Conservation (phyloP, 257 asterid species). For the Anisodus acutangulus region DNA sequence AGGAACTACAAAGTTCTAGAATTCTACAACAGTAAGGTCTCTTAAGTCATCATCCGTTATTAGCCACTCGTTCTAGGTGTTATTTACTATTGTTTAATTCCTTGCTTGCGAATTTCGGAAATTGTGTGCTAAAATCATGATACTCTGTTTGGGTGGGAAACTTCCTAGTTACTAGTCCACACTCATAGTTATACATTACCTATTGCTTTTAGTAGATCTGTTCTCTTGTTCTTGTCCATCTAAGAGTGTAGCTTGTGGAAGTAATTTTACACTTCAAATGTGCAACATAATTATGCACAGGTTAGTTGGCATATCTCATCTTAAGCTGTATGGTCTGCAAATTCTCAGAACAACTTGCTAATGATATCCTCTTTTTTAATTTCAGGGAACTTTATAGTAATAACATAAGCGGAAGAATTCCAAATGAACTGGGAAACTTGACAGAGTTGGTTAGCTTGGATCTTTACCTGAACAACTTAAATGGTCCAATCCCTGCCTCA, state of each 20-base stretch:
- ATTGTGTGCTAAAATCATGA: not conserved
- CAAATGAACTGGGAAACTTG: slow-evolving; percentile 82
- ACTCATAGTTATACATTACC: not conserved
- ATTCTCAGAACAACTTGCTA: slow-evolving; percentile 28
- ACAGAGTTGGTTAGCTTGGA: slow-evolving; percentile 93
- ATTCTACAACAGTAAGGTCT: too few species aligned
- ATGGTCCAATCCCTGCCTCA: slow-evolving; percentile 73
- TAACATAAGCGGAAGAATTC: slow-evolving; percentile 76
- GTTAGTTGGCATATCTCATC: slow-evolving; percentile 8
- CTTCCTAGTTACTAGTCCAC: not conserved
- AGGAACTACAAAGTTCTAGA: too few species aligned
- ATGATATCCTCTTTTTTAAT: slow-evolving; percentile 22
- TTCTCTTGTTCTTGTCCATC: not conserved
- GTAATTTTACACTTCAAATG: slow-evolving; percentile 20
- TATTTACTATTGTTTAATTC: not conserved
- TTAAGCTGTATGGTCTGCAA: slow-evolving; percentile 4
- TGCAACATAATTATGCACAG: not conserved
- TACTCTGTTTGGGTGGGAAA: slow-evolving; percentile 15
- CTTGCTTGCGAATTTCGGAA: not conserved
- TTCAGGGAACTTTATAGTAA: slow-evolving; percentile 96
- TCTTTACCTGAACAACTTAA: slow-evolving; percentile 77
- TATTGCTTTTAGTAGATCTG: not conserved
- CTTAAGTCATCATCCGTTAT: too few species aligned
- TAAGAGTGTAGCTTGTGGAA: not conserved
- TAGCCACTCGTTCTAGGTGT: not conserved